These are phyloP conservation scores for Pleurozium schreberi DNA, from an alignment of 225 moss, liverwort and hornwort genomes.

Conservation along the genomic window DNA sequence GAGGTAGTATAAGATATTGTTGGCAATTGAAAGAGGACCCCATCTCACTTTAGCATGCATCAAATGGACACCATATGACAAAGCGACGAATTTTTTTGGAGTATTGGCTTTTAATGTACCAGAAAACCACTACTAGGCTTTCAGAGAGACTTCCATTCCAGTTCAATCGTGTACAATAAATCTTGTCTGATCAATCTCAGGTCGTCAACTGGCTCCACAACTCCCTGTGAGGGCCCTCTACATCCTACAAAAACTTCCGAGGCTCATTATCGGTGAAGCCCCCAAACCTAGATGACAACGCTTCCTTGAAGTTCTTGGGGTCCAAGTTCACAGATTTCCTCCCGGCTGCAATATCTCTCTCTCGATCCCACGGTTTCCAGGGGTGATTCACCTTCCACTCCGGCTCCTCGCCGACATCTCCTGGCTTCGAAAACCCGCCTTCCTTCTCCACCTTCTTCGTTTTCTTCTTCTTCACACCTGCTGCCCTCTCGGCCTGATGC, in stretches of 20 bases:
- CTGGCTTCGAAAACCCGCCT: neutral
- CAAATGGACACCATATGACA: too few species aligned
- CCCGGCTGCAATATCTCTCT: slow-evolving; percentile 73
- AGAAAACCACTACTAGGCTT: too few species aligned
- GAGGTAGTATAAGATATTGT: too few species aligned
- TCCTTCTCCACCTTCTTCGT: slow-evolving; percentile 13
- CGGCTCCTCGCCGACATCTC: slow-evolving; percentile 17
- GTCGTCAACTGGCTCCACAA: neutral
- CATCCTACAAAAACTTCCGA: slow-evolving; percentile 64
- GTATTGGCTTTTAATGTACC: too few species aligned
- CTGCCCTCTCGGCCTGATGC: slow-evolving; percentile 37
- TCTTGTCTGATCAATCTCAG: too few species aligned
- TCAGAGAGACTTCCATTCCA: too few species aligned
- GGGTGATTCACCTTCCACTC: slow-evolving; percentile 76
- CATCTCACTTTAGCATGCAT: too few species aligned
- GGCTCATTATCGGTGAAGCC: slow-evolving; percentile 41
- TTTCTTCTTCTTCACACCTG: slow-evolving; percentile 58
- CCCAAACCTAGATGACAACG: slow-evolving; percentile 59
- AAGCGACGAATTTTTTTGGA: too few species aligned
- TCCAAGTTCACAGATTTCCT: slow-evolving; percentile 74
- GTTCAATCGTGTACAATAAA: too few species aligned
- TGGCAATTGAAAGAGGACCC: too few species aligned
- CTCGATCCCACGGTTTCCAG: slow-evolving; percentile 97
- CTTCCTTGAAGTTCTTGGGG: slow-evolving; percentile 52
- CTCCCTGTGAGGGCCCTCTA: neutral